Evolutionary conservation across 495 filamentous ascomycete genomes (phyloP).

Genomic region (Penicillium silybi): DNA sequence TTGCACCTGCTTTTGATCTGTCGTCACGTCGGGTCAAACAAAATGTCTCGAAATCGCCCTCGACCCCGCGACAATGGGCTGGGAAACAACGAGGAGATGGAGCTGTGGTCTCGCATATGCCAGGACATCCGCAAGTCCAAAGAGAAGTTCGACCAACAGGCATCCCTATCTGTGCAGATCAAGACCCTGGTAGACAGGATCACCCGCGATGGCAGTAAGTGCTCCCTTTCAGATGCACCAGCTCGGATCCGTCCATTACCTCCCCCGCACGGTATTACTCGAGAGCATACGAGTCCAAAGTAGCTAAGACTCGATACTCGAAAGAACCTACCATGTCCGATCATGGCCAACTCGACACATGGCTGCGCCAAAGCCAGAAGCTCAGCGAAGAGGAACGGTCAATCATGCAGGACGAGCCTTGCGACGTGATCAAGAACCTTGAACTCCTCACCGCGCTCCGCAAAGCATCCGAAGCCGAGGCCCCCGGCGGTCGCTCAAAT

Average conservation of each 20-base stretch:
- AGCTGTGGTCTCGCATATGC: slow-evolving; percentile 60
- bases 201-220: slow-evolving; percentile 44
- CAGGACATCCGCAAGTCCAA: slow-evolving; percentile 55
- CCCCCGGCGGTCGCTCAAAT: slow-evolving; percentile 42
- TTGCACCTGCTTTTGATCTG: neutral
- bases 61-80: slow-evolving; percentile 46
- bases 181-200: slow-evolving; percentile 49
- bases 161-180: slow-evolving; percentile 48
- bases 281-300: neutral
- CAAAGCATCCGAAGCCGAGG: slow-evolving; percentile 55
- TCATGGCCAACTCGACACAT: slow-evolving; percentile 49
- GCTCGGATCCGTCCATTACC: neutral
- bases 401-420: slow-evolving; percentile 54
- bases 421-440: slow-evolving; percentile 57
- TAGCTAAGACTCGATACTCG: slow-evolving; percentile 12
- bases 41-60: slow-evolving; percentile 47
- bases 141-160: slow-evolving; percentile 57
- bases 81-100: slow-evolving; percentile 57
- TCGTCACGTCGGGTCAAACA: neutral
- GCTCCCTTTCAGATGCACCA: neutral
- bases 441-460: slow-evolving; percentile 58
- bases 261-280: neutral
- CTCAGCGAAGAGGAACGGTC: slow-evolving; percentile 59
- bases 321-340: slow-evolving; percentile 38
- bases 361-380: slow-evolving; percentile 61